Percentiles rank a stretch among this genome's conserved stretches.
Evolutionary conservation across 2,329 filamentous ascomycete genomes (phyloP).

Genomic region (Cephalotrichum gorgonifer): DNA sequence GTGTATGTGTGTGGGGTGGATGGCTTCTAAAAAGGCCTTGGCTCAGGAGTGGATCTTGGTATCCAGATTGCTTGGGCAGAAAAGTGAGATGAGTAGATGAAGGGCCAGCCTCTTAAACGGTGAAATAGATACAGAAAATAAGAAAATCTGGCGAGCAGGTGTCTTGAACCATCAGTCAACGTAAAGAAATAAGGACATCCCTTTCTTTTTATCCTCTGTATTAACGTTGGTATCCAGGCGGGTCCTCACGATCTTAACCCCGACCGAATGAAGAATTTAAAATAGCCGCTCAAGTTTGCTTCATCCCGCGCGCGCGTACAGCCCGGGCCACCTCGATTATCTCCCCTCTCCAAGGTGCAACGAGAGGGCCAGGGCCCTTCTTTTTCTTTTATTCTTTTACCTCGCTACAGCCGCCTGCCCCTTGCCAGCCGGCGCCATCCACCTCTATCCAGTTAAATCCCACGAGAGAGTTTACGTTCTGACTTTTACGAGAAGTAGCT

Average conservation of each 20-base stretch:
- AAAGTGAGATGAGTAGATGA: background rate
- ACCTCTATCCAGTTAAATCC: background rate
- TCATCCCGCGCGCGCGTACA: constrained; percentile 1
- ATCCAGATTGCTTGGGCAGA: background rate
- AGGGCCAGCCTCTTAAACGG: background rate
- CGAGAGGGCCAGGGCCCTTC: background rate
- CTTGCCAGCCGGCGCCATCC: background rate
- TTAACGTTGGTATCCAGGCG: background rate
- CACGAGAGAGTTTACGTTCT: background rate
- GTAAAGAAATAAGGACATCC: background rate
- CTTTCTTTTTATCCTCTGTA: background rate
- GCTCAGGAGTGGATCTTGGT: background rate
- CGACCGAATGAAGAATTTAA: background rate
- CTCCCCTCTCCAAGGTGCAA: background rate
- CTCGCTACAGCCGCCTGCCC: background rate
- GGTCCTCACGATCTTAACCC: background rate
- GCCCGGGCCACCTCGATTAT: background rate
- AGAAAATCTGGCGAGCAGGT: no score
- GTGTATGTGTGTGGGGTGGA: background rate
- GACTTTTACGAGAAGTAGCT: background rate
- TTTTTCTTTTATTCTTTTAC: background rate
- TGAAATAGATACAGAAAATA: no score
- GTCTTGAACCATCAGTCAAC: background rate
- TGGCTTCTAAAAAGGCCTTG: background rate
- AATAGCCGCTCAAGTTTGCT: constrained; percentile 1